A percentile compares a stretch with the other conserved stretches of the same genome.
Evolutionary conservation across 257 asterid species (phyloP).

Genomic region (Primulina huaijiensis): DNA sequence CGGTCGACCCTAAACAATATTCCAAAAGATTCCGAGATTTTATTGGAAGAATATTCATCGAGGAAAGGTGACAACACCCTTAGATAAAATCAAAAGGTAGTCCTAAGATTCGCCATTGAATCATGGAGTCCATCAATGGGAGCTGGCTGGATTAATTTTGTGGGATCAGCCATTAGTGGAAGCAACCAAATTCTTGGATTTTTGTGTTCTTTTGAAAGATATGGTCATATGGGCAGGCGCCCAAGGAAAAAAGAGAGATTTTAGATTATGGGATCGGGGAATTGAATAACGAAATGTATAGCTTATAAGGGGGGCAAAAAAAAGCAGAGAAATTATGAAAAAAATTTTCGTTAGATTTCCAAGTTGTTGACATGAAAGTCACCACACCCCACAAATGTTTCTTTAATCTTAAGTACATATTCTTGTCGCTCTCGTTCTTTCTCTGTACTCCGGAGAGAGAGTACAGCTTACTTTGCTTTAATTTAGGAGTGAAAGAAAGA

Average conservation of each 20-base stretch:
- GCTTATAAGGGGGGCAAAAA: conserved; percentile 33
- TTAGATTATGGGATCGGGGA: conserved; percentile 36
- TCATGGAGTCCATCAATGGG: conserved; percentile 24
- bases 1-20: conserved; percentile 88
- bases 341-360: conserved; percentile 22
- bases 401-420: not conserved
- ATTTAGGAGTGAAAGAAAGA: conserved; percentile 23
- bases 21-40: conserved; percentile 85
- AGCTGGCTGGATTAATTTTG: conserved; percentile 48
- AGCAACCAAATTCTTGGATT: conserved; percentile 36
- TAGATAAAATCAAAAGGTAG: not conserved
- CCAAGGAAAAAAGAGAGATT: conserved; percentile 37
- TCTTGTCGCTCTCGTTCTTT: conserved; percentile 23
- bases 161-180: conserved; percentile 49
- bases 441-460: conserved; percentile 2
- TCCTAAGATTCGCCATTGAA: conserved; percentile 33
- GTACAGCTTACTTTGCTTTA: conserved; percentile 29
- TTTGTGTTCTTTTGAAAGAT: conserved; percentile 40
- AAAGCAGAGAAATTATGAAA: conserved; percentile 29
- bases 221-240: conserved; percentile 55
- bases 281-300: conserved; percentile 75
- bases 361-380: conserved; percentile 11
- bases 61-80: conserved; percentile 50
- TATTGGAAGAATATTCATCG: conserved; percentile 69
- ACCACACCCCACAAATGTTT: conserved; percentile 1